Conservation (phyloP, 2,329 filamentous ascomycete species). For the Scedosporium boydii region DNA sequence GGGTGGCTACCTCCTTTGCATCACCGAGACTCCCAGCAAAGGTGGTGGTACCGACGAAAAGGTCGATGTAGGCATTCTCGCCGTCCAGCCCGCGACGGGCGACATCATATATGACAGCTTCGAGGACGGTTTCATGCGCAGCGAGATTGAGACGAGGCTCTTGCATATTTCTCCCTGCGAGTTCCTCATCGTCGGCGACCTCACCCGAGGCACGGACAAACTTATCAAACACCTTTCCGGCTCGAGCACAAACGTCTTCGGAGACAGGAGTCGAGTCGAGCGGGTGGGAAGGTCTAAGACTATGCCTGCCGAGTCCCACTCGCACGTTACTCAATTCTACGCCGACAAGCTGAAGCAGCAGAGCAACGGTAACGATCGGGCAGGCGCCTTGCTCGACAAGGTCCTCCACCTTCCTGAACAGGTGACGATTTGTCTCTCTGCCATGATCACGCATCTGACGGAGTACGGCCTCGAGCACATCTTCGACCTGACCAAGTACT, state of each 20-base stretch:
- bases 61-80: constrained; percentile 82
- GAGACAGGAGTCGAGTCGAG: constrained; percentile 81
- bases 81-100: constrained; percentile 90
- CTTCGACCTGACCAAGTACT: constrained; percentile 93
- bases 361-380: constrained; percentile 42
- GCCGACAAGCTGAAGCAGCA: constrained; percentile 65
- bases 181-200: constrained; percentile 81
- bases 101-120: constrained; percentile 95
- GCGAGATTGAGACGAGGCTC: constrained; percentile 89
- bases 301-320: constrained; percentile 74
- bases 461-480: constrained; percentile 94
- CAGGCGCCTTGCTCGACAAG: constrained; percentile 67
- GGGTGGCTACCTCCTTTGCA: constrained; percentile 85
- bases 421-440: constrained; percentile 84
- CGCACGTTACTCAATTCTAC: constrained; percentile 88
- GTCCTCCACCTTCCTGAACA: constrained; percentile 76
- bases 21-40: constrained; percentile 78
- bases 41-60: constrained; percentile 81
- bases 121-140: constrained; percentile 95
- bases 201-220: constrained; percentile 88
- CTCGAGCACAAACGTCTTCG: constrained; percentile 84
- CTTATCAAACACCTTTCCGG: constrained; percentile 82
- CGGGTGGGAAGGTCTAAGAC: constrained; percentile 66
- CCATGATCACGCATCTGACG: constrained; percentile 88
- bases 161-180: constrained; percentile 94